Evolutionary conservation across 169 alveolate genomes (phyloP), one percentile per base, ranked within the genome.

Genomic region (Eimeria falciformis): DNA sequence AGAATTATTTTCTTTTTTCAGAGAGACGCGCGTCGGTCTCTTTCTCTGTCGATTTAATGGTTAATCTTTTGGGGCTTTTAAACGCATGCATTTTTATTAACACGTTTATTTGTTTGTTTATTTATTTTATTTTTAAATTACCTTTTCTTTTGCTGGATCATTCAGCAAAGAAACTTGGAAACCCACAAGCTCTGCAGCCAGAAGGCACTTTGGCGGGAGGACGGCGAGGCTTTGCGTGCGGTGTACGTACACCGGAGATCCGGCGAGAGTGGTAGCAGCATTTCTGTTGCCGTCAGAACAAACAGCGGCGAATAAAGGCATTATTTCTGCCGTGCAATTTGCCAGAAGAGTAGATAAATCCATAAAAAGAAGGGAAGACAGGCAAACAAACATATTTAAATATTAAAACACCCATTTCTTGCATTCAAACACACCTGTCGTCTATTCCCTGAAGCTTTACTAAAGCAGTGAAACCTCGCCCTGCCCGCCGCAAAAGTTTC

Each of bases 361-460:
- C 58, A 21, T 53, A 50, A 5, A 18, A 18, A n/a, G 23, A 37
- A 4, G n/a, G 9, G 78, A 33, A 66, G 78, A 6, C 82, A 27
- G 17, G 1, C 56, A 11, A 18, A 40, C 55, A 43, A 58, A 3
- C 79, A 5, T 3, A 27, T 33, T 68, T 68, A 23, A 18, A 5
- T 6, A 65, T 25, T 21, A 43, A 6, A 14, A 21, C 21, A 17
- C 11, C 55, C 82, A 29, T 18, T 27, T 11, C n/a, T 9, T 69
- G 53, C n/a, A 53, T 29, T n/a, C 7, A 23, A 17, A 21, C 12
- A 18, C 21, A 71, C 82, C 82, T 71, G 82, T 71, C 82, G 6
- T 37, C 17, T 71, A 71, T 27, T 2, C 82, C 82, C 23, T 71
- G 84, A n/a, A 73, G 58, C 43, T 73, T 73, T 58, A 73, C 84